Conservation (phyloP, 148 eudicot genomes). For the Heliosperma pusillum region DNA sequence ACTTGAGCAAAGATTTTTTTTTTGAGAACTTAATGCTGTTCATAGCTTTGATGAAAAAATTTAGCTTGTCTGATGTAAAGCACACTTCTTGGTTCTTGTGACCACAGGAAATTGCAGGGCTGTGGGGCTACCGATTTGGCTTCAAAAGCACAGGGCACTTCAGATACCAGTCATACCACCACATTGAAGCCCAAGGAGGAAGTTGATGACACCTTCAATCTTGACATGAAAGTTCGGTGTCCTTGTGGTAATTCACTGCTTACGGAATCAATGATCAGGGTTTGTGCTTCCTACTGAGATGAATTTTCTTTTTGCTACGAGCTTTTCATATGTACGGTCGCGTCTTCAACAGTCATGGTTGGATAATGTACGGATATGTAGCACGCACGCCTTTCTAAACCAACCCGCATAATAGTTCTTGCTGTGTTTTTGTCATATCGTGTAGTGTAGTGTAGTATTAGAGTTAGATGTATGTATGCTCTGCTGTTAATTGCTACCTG, state of each 20-base stretch:
- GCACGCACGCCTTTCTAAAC: no score
- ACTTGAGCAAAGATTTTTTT: background rate
- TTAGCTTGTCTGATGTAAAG: slow-evolving; percentile 8
- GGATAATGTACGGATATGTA: no score
- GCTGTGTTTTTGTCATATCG: background rate
- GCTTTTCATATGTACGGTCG: background rate
- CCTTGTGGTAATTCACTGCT: slow-evolving; percentile 55
- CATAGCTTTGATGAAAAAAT: background rate
- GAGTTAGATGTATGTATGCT: background rate
- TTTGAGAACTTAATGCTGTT: background rate
- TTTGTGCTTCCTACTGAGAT: slow-evolving; percentile 23
- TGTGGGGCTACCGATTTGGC: slow-evolving; percentile 87
- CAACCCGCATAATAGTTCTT: no score
- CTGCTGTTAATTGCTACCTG: background rate
- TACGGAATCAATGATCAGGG: slow-evolving; percentile 61
- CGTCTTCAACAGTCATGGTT: background rate
- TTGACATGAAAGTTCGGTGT: slow-evolving; percentile 74
- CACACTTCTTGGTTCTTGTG: slow-evolving; percentile 12
- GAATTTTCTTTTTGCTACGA: background rate
- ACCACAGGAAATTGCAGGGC: slow-evolving; percentile 79
- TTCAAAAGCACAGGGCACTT: slow-evolving; percentile 57
- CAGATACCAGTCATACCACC: slow-evolving; percentile 35
- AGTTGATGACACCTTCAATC: slow-evolving; percentile 57
- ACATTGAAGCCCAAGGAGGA: slow-evolving; percentile 71
- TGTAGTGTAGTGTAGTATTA: background rate